A percentile compares a stretch with the other conserved stretches of the same genome.
These are phyloP conservation scores for Phytopythium helicoides DNA, from an alignment of 352 stramenopile species.

Conservation along the genomic window DNA sequence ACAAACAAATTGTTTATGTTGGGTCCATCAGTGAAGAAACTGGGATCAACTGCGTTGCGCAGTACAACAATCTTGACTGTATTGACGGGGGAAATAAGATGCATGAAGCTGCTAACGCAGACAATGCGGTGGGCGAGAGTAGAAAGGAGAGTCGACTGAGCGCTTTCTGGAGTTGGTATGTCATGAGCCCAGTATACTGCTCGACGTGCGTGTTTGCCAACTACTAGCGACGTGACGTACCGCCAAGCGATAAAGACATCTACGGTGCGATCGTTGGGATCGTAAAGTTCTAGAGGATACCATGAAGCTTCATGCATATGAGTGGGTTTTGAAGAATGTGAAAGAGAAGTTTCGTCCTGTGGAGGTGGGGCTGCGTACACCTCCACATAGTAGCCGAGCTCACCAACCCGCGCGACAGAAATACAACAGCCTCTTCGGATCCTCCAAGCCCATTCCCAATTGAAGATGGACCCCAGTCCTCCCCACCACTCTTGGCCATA, in stretches of 20 bases:
- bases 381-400: conserved; percentile 85
- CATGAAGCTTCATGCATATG: conserved; percentile 46
- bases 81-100: conserved; percentile 42
- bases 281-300: conserved; percentile 74
- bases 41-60: conserved; percentile 73
- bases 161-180: conserved; percentile 33
- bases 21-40: conserved; percentile 51
- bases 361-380: conserved; percentile 74
- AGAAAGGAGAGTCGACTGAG: conserved; percentile 35
- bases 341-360: conserved; percentile 33
- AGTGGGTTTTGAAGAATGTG: background rate
- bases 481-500: conserved; percentile 91
- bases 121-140: conserved; percentile 65
- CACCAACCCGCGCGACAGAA: conserved; percentile 74
- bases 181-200: conserved; percentile 88
- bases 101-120: conserved; percentile 83
- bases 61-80: conserved; percentile 50
- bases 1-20: conserved; percentile 74
- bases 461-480: conserved; percentile 81
- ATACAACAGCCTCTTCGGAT: conserved; percentile 91
- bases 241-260: conserved; percentile 92
- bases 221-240: conserved; percentile 78
- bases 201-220: conserved; percentile 32
- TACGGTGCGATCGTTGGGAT: conserved; percentile 45
- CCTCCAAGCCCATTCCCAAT: conserved; percentile 72